phyloP scores from a whole-genome alignment of 495 filamentous ascomycete species.

The Daldinia grandis region DNA sequence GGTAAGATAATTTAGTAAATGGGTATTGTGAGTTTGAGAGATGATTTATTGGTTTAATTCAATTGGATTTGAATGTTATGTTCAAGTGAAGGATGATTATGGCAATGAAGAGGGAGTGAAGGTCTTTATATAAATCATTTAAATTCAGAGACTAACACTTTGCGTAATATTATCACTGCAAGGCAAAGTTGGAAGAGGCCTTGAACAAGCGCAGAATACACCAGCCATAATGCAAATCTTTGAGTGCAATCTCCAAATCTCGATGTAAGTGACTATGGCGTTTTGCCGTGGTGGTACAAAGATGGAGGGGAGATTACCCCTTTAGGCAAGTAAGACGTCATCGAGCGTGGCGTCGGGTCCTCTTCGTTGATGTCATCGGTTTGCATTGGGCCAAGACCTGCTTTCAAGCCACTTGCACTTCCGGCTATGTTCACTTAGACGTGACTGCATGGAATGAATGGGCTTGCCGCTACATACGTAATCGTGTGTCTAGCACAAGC shows the following conservation, averaged over 20 bases:
- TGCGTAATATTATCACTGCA: not conserved
- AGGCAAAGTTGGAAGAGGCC: not conserved
- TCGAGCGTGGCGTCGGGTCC: constrained; percentile 21
- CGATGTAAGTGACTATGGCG: constrained; percentile 30
- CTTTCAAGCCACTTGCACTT: constrained; percentile 35
- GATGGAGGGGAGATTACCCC: constrained; percentile 22
- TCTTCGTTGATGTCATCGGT: constrained; percentile 36
- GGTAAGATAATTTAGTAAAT: not conserved
- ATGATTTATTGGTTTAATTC: not conserved
- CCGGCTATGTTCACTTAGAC: not conserved
- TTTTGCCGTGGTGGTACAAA: constrained; percentile 30
- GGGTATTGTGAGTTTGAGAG: not conserved
- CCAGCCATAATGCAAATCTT: constrained; percentile 9
- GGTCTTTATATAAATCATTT: constrained; percentile 9
- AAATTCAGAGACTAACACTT: not conserved
- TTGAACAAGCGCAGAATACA: not conserved
- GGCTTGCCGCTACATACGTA: constrained; percentile 28
- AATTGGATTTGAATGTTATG: not conserved
- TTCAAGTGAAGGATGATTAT: not conserved
- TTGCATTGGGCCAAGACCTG: constrained; percentile 9
- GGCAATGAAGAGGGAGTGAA: not conserved
- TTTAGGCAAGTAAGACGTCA: constrained; percentile 42
- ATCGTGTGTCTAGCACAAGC: not conserved
- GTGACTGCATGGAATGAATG: not conserved
- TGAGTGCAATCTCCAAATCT: constrained; percentile 24